These are phyloP conservation scores for Pleurotus cornucopiae DNA, from an alignment of 768 basidiomycete species.

Conservation along the genomic window DNA sequence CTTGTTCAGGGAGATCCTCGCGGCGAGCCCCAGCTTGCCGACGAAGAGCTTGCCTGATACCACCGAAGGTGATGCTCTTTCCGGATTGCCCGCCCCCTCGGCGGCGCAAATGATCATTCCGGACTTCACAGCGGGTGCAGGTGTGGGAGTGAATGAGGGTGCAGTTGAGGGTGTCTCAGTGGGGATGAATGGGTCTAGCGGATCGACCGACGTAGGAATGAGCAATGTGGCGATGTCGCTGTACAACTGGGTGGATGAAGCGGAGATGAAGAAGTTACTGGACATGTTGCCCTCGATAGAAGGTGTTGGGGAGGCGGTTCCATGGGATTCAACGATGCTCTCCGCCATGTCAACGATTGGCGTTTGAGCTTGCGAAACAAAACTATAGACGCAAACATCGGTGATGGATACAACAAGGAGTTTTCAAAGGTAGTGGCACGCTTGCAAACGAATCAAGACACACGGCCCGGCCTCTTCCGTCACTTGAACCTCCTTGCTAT, in stretches of 20 bases:
- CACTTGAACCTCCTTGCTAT: background rate
- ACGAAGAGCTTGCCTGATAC: constrained; percentile 20
- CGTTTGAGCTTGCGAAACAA: background rate
- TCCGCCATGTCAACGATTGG: constrained; percentile 1
- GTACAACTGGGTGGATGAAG: constrained; percentile 36
- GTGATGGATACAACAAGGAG: background rate
- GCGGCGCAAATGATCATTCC: constrained; percentile 12
- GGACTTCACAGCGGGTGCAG: constrained; percentile 18
- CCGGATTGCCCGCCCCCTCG: constrained; percentile 16
- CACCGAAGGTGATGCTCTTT: constrained; percentile 17
- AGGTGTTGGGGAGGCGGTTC: background rate
- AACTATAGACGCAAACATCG: background rate
- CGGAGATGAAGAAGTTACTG: constrained; percentile 60
- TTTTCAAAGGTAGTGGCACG: constrained; percentile 3
- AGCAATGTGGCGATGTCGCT: constrained; percentile 20
- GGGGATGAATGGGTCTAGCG: constrained; percentile 13
- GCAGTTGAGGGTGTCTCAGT: background rate
- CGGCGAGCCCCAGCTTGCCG: constrained; percentile 35
- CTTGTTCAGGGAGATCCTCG: constrained; percentile 68
- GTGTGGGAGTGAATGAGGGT: constrained; percentile 10
- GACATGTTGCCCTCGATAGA: constrained; percentile 38
- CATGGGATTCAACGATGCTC: constrained; percentile 7
- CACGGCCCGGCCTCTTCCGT: constrained; percentile 4
- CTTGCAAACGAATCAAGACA: constrained; percentile 4
- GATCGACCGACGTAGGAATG: constrained; percentile 19